Base-by-base conservation (phyloP, 352 stramenopile genomes). In the Globisporangium canariense region DNA sequence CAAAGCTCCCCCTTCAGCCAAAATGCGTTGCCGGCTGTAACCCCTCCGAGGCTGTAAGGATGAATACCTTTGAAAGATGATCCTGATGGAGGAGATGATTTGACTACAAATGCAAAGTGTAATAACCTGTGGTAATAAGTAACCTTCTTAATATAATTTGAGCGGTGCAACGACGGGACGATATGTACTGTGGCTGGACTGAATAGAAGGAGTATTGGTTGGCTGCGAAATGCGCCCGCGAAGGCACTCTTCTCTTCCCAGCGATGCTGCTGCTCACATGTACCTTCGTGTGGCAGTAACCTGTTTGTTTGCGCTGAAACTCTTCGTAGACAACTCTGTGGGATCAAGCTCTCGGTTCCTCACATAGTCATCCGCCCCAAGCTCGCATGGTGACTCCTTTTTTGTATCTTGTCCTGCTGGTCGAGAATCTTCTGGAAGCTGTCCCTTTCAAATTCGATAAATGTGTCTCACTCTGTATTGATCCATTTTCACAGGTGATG, bases 171-270 rank as follows among this genome's bases (percentile, higher is more conserved):
- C 53, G 43, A 61, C 53, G 22, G 22, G 18, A 51, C 40, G 45
- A 62, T 53, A 18, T 14, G 46, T 49, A 67, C 61, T 14, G 41
- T 34, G 11, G 16, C 1, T 16, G 18, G 30, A 47, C 58, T n/a
- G 43, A 69, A 69, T 69, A 69, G 14, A 69, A 66, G 58, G 30
- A 49, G 49, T 66, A 58, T 66, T 69, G 64, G 53, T 62, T 69
- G 64, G 60, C 57, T 30, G 57, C 57, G 41, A 62, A 34, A 22
- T 55, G 57, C 47, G 34, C 9, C 13, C 22, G 40, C 55, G 40
- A 49, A 49, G 43, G 22, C 43, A 16, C n/a, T 4, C 43, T 22
- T 20, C 16, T 20, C 16, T 8, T 22, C 41, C 41, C n/a, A 16
- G 5, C 7, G 40, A n/a, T 14, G 40, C 14, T 13, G 13, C 13